These are phyloP conservation scores for Ophiostoma novo-ulmi DNA, from an alignment of 2,329 filamentous ascomycete species.

Conservation along the genomic window DNA sequence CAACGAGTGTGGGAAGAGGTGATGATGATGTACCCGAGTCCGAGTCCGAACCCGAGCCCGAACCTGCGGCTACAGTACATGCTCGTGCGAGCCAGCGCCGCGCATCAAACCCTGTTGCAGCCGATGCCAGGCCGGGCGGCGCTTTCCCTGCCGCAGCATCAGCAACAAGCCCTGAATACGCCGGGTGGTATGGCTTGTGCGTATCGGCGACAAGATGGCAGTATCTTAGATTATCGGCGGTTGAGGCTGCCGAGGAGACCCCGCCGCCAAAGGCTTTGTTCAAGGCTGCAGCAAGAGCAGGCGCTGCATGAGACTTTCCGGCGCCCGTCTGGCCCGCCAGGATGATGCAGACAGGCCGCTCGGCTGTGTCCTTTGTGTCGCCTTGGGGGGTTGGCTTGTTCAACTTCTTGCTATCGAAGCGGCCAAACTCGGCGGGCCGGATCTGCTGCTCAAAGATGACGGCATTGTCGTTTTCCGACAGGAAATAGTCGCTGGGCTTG, in stretches of 20 bases:
- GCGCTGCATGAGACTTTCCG: slow-evolving; percentile 44
- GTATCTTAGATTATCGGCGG: slow-evolving; percentile 18
- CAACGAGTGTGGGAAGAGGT: slow-evolving; percentile 39
- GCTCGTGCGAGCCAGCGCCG: slow-evolving; percentile 43
- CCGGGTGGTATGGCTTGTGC: slow-evolving; percentile 46
- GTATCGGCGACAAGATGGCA: slow-evolving; percentile 46
- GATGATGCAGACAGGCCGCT: slow-evolving; percentile 39
- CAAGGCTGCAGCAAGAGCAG: slow-evolving; percentile 36
- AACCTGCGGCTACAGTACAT: slow-evolving; percentile 33
- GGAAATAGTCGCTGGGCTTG: slow-evolving; percentile 20
- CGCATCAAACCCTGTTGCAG: slow-evolving; percentile 40
- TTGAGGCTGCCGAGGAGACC: not conserved
- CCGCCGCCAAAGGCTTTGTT: slow-evolving; percentile 6
- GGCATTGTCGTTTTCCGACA: slow-evolving; percentile 28
- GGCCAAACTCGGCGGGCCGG: slow-evolving; percentile 27
- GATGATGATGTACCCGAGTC: not conserved
- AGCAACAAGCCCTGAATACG: slow-evolving; percentile 35
- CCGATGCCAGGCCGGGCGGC: slow-evolving; percentile 36
- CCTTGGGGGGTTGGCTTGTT: not conserved
- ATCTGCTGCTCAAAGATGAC: slow-evolving; percentile 31
- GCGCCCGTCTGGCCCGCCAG: slow-evolving; percentile 46
- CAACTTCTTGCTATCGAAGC: not conserved
- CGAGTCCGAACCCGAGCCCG: not conserved
- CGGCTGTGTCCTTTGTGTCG: not conserved
- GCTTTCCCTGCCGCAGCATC: slow-evolving; percentile 25